Conservation (phyloP, 1,139 yeast species). For the Nadsonia starkeyi-henricii region DNA sequence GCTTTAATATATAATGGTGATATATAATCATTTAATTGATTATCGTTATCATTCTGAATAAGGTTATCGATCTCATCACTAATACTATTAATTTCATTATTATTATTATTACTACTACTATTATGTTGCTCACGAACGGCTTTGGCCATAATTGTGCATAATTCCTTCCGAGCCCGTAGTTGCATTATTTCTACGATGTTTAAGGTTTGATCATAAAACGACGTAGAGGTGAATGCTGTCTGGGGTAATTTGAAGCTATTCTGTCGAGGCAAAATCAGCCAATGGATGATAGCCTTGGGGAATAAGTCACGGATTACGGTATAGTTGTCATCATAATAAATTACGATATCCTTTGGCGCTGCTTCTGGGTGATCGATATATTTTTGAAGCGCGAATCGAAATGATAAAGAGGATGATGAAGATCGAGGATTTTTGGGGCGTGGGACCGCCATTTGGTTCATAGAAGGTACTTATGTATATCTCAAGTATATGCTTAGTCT, state of each 20-base stretch:
- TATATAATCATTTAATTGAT: slow-evolving; percentile 13
- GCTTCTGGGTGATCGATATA: slow-evolving; percentile 28
- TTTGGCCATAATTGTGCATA: slow-evolving; percentile 12
- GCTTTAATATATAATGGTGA: slow-evolving; percentile 30
- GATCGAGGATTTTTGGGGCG: too few species aligned
- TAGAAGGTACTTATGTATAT: too few species aligned
- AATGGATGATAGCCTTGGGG: slow-evolving; percentile 53
- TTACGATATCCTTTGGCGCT: slow-evolving; percentile 15
- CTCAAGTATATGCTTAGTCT: too few species aligned
- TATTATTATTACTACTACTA: not conserved
- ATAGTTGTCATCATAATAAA: slow-evolving; percentile 38
- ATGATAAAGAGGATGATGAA: slow-evolving; percentile 1
- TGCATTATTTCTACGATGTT: slow-evolving; percentile 33
- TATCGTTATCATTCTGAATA: slow-evolving; percentile 1
- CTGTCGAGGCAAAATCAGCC: slow-evolving; percentile 44
- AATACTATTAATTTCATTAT: not conserved
- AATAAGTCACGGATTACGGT: slow-evolving; percentile 46
- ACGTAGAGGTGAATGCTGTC: slow-evolving; percentile 31
- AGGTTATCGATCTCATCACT: slow-evolving; percentile 2
- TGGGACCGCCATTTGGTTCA: not conserved
- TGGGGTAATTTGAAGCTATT: slow-evolving; percentile 40
- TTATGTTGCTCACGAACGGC: too few species aligned
- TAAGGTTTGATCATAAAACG: slow-evolving; percentile 23
- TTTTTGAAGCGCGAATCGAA: slow-evolving; percentile 15
- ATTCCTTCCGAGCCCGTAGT: slow-evolving; percentile 27